Conservation (phyloP, 371 early-diverging fungal genomes). For the Rhizopus arrhizus region DNA sequence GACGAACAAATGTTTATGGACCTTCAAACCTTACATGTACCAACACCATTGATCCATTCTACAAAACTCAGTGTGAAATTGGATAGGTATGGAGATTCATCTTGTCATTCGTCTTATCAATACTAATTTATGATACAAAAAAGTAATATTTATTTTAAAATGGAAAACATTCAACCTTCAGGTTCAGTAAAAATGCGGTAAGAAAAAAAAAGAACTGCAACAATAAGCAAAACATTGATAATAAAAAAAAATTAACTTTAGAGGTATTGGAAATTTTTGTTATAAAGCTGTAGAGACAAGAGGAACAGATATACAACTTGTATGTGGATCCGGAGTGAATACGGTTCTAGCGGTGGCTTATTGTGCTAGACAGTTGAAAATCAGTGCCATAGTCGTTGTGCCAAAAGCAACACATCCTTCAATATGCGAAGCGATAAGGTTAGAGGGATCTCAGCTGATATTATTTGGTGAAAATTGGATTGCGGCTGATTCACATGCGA, state of each 20-base stretch:
- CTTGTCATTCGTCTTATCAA: no score
- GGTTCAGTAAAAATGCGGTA: constrained; percentile 76
- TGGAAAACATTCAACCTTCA: constrained; percentile 75
- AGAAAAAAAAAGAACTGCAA: background rate
- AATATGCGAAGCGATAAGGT: constrained; percentile 59
- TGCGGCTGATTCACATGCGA: constrained; percentile 57
- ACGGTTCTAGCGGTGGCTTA: constrained; percentile 74
- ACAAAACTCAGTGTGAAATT: constrained; percentile 44
- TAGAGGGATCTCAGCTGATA: constrained; percentile 64
- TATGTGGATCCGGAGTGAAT: constrained; percentile 70
- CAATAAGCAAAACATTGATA: background rate
- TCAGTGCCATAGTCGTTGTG: constrained; percentile 61
- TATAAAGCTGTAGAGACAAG: constrained; percentile 55
- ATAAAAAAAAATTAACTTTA: constrained; percentile 13
- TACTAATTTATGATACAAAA: background rate
- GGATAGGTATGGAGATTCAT: constrained; percentile 31
- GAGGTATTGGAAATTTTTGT: constrained; percentile 70
- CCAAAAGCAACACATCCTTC: constrained; percentile 53
- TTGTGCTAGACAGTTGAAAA: constrained; percentile 64
- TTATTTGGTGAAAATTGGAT: constrained; percentile 63
- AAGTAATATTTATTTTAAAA: constrained; percentile 74
- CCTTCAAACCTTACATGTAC: constrained; percentile 45
- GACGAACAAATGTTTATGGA: constrained; percentile 37
- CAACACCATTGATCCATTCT: constrained; percentile 51
- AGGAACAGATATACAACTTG: constrained; percentile 55